These are phyloP conservation scores for Ustilago bromivora DNA, from an alignment of 1,284 basidiomycete species.

Conservation along the genomic window DNA sequence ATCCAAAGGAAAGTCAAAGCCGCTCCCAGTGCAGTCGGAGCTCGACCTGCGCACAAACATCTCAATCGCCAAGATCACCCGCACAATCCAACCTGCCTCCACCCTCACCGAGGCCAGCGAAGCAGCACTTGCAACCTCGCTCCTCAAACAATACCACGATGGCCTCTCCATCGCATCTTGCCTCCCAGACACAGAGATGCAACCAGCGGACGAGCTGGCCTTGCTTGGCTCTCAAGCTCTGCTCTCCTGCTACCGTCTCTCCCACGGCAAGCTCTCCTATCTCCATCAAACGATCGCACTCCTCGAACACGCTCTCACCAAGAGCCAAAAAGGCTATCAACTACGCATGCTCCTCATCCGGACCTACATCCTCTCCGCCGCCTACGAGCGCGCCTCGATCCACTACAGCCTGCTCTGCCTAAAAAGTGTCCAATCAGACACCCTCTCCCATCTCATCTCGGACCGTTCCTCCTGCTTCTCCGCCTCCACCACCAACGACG, in stretches of 20 bases:
- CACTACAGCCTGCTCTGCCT: slow-evolving; percentile 49
- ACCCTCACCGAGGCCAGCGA: slow-evolving; percentile 25
- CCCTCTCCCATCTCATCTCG: slow-evolving; percentile 43
- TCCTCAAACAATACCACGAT: slow-evolving; percentile 72
- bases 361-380: slow-evolving; percentile 37
- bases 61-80: slow-evolving; percentile 46
- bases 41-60: slow-evolving; percentile 35
- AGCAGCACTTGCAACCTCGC: slow-evolving; percentile 5
- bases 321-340: slow-evolving; percentile 57
- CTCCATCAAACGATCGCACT: slow-evolving; percentile 32
- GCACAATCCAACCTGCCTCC: slow-evolving; percentile 21
- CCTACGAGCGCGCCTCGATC: slow-evolving; percentile 38
- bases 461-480: slow-evolving; percentile 31
- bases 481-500: slow-evolving; percentile 26
- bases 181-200: slow-evolving; percentile 81
- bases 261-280: slow-evolving; percentile 11
- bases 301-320: slow-evolving; percentile 41
- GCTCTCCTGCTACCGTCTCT: slow-evolving; percentile 72
- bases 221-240: slow-evolving; percentile 79
- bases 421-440: slow-evolving; percentile 53
- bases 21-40: slow-evolving; percentile 25
- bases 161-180: slow-evolving; percentile 75
- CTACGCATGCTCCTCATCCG: slow-evolving; percentile 56
- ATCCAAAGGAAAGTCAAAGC: slow-evolving; percentile 4
- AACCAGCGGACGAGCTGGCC: slow-evolving; percentile 86